Percentiles rank a stretch among this genome's conserved stretches.
phyloP scores from a whole-genome alignment of 1,284 basidiomycete genomes.

The Pyrrhoderma lamaoense region DNA sequence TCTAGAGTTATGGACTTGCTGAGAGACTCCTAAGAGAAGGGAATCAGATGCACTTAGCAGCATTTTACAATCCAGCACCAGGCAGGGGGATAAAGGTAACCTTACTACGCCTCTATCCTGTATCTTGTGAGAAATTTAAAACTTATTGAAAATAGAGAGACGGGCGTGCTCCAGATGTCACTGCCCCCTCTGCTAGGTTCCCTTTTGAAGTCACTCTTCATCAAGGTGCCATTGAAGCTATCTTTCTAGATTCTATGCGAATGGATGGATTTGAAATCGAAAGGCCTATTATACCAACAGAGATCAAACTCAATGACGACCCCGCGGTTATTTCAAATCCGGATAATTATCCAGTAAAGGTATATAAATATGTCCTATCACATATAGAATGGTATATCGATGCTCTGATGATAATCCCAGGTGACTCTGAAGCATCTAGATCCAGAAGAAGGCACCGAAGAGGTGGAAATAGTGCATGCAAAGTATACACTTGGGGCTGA shows the following conservation, averaged over 20 bases:
- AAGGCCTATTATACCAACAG: conserved; percentile 46
- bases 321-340: conserved; percentile 35
- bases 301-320: conserved; percentile 36
- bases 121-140: background rate
- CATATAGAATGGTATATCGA: background rate
- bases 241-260: conserved; percentile 59
- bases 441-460: conserved; percentile 23
- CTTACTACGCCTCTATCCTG: background rate
- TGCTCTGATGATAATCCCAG: conserved; percentile 25
- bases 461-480: conserved; percentile 41
- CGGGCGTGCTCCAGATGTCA: conserved; percentile 50
- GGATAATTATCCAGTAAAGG: conserved; percentile 49
- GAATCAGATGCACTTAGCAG: conserved; percentile 60
- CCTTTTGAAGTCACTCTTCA: conserved; percentile 43
- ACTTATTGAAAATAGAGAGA: conserved; percentile 37
- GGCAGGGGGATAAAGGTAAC: conserved; percentile 53
- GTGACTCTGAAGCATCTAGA: conserved; percentile 31
- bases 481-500: conserved; percentile 53
- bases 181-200: conserved; percentile 33
- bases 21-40: conserved; percentile 57
- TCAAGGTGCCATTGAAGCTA: conserved; percentile 65
- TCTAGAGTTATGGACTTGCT: conserved; percentile 65
- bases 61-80: conserved; percentile 62
- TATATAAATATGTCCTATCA: conserved; percentile 25
- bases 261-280: conserved; percentile 47